These are phyloP conservation scores for Pseudogymnoascus sp. DNA, from an alignment of 2,329 filamentous ascomycete genomes.

Conservation along the genomic window DNA sequence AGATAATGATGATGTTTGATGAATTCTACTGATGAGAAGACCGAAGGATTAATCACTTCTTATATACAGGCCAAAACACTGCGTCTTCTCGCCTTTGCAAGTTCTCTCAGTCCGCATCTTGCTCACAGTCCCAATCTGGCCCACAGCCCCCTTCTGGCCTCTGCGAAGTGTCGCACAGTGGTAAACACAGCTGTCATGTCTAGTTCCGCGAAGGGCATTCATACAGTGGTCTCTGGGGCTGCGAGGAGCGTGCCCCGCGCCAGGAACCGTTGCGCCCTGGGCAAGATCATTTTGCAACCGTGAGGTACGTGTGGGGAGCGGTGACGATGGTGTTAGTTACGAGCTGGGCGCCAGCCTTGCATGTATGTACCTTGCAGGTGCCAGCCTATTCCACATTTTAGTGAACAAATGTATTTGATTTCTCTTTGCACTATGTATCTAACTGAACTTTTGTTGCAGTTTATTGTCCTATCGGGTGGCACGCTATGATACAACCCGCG, in stretches of 20 bases:
- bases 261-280: not conserved
- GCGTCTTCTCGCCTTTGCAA: not conserved
- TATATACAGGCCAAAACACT: not conserved
- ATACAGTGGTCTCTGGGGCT: not conserved
- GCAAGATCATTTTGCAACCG: not conserved
- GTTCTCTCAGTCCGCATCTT: not conserved
- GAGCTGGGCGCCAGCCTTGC: not conserved
- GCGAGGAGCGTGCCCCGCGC: not conserved
- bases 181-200: not conserved
- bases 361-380: not conserved
- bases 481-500: not conserved
- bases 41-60: not conserved
- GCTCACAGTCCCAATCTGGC: not conserved
- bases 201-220: not conserved
- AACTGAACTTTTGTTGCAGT: not conserved
- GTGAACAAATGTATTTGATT: not conserved
- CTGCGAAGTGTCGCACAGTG: not conserved
- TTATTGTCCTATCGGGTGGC: not conserved
- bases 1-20: not conserved
- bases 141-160: not conserved
- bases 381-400: not conserved
- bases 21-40: not conserved
- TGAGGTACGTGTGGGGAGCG: not conserved
- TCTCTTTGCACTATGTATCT: not conserved
- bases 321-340: not conserved